Conservation (phyloP, 129 eudicot species). For the Flaveria robusta region DNA sequence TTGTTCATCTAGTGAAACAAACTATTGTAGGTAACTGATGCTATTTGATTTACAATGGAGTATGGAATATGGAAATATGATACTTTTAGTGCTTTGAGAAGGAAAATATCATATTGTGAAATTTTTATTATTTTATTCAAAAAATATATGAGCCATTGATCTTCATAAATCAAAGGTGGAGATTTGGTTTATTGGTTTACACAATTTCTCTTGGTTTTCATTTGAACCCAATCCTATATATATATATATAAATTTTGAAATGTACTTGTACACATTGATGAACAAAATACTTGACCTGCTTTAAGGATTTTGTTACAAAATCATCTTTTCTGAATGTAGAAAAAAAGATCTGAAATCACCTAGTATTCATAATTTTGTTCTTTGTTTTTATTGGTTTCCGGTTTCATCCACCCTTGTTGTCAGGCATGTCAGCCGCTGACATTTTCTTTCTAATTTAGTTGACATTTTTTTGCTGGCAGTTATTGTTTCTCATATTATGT, state of each 20-base stretch:
- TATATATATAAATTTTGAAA: not conserved
- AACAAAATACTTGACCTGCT: not conserved
- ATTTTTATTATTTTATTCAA: too few species aligned
- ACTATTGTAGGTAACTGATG: not conserved
- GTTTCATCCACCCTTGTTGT: not conserved
- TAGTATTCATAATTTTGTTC: not conserved
- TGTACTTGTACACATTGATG: not conserved
- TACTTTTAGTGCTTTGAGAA: not conserved
- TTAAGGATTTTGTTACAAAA: not conserved
- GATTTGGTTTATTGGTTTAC: too few species aligned
- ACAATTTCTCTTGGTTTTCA: too few species aligned
- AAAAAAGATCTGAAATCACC: constrained; percentile 4
- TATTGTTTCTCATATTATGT: constrained; percentile 27
- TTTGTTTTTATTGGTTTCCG: constrained; percentile 16
- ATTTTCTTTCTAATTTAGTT: not conserved
- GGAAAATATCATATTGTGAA: not conserved
- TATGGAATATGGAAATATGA: not conserved
- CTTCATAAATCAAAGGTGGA: too few species aligned
- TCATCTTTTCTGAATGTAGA: not conserved
- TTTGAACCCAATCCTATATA: too few species aligned
- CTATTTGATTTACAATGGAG: not conserved
- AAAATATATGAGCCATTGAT: too few species aligned
- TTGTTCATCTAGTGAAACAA: not conserved
- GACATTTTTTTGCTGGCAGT: constrained; percentile 4
- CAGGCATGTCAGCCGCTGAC: not conserved